phyloP scores from a whole-genome alignment of 2,329 filamentous ascomycete species.

The Aotearoamyces nothofagi region DNA sequence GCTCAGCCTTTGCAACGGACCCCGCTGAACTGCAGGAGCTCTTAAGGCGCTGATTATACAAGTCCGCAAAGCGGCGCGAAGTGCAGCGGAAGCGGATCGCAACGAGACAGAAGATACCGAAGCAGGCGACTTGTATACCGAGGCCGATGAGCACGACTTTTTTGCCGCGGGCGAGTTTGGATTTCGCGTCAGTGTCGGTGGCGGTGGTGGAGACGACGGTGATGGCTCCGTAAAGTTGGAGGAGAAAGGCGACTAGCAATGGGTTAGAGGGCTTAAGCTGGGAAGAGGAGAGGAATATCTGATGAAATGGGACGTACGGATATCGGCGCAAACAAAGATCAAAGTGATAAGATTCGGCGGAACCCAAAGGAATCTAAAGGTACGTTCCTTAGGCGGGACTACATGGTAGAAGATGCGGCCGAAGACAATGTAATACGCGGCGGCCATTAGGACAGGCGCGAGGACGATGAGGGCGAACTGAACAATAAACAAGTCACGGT shows the following conservation, averaged over 20 bases:
- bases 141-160: constrained; percentile 25
- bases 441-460: constrained; percentile 19
- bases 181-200: constrained; percentile 16
- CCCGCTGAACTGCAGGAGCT: constrained; percentile 3
- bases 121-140: constrained; percentile 27
- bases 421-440: constrained; percentile 18
- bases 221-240: constrained; percentile 16
- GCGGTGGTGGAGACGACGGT: constrained; percentile 23
- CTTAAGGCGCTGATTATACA: constrained; percentile 18
- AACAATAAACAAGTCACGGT: no score
- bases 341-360: constrained; percentile 14
- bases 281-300: no score
- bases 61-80: constrained; percentile 22
- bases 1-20: constrained; percentile 12
- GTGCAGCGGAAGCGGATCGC: constrained; percentile 31
- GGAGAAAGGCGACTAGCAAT: no score
- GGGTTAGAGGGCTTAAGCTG: no score
- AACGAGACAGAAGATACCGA: constrained; percentile 29
- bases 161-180: constrained; percentile 21
- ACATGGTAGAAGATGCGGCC: constrained; percentile 18
- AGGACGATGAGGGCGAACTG: constrained; percentile 18
- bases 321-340: constrained; percentile 15
- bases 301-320: no score
- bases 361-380: constrained; percentile 11
- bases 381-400: constrained; percentile 11